Base-by-base conservation (phyloP, 1,139 yeast species). In the Spathaspora jeffriesii region DNA sequence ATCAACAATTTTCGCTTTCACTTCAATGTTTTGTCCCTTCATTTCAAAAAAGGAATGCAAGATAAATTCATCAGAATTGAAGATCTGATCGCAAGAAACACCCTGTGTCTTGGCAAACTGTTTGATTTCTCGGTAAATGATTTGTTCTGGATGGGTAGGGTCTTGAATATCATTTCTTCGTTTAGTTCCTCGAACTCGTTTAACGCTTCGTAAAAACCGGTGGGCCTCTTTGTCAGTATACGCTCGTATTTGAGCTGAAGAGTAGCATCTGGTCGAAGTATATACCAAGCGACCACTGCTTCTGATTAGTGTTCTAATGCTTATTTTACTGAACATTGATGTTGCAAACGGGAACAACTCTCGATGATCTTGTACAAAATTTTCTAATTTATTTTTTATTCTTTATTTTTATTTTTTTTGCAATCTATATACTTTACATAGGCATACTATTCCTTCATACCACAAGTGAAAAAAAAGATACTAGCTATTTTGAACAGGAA, bases 21-120 rank as follows among this genome's bases (percentile, higher is more conserved):
- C 32, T 14, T 6, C 13, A 13, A 30, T 13, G 32, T 30, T 30
- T 4, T 30, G 15, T 13, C 62, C 63, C 17, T 50, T 44, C 1
- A 71, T 53, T 44, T 71, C 77, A 31, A 56, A 56, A 17, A 52
- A 51, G 14, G 38, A 22, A 30, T 30, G 13, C 32, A 30, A 13
- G 32, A 30, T 30, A 30, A 30, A 30, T 14, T 13, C 15, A 30
- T 30, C 32, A 9, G 17, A 30, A 13, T 30, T 30, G 8, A 13
- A 4, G 6, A 13, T 30, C 5, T 30, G 15, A 30, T 13, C 32
- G 8, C 17, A n/a, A 2, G 32, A 13, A 2, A 30, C 32, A 30
- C 32, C 32, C 13, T 4, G 4, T 27, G 18, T 8, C 10, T 36
- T 5, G 22, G 13, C 13, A n/a, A 36, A 36, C 4, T 47, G 49